Evolutionary conservation across 306 rosid species (phyloP).

Genomic region (Hippophae rhamnoides): DNA sequence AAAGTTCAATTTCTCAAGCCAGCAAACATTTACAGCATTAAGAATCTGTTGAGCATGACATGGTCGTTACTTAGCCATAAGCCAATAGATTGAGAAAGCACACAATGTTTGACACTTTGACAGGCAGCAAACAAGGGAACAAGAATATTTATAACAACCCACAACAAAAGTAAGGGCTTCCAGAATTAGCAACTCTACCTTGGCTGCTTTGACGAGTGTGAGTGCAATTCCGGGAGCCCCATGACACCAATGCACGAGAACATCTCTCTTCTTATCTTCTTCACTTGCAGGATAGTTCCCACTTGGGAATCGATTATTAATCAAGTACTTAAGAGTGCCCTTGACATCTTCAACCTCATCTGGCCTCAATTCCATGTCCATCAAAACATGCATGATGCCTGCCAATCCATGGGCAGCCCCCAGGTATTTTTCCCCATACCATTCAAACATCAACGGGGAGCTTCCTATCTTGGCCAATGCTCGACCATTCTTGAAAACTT

Average conservation of each 20-base stretch:
- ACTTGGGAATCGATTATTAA: conserved; percentile 35
- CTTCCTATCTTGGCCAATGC: conserved; percentile 39
- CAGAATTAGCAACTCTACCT: conserved; percentile 33
- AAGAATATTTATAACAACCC: background rate
- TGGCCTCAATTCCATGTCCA: conserved; percentile 63
- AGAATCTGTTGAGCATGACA: no score
- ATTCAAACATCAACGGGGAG: conserved; percentile 65
- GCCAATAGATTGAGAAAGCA: background rate
- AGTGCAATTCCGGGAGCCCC: conserved; percentile 75
- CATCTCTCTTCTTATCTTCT: conserved; percentile 42
- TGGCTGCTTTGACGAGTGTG: conserved; percentile 72
- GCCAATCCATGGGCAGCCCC: conserved; percentile 87
- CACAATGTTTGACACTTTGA: conserved; percentile 11
- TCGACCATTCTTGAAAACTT: conserved; percentile 52
- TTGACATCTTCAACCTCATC: conserved; percentile 58
- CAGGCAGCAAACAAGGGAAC: background rate
- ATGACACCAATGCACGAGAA: conserved; percentile 81
- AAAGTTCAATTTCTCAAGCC: background rate
- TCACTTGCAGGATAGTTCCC: conserved; percentile 63
- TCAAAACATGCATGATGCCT: conserved; percentile 65
- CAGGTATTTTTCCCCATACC: conserved; percentile 73
- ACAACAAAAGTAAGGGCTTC: background rate
- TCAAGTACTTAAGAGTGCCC: conserved; percentile 64
- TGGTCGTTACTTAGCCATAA: background rate
- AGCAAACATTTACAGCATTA: no score